phyloP scores from a whole-genome alignment of 2,329 filamentous ascomycete species.

The Calonectria pseudoreteaudii region DNA sequence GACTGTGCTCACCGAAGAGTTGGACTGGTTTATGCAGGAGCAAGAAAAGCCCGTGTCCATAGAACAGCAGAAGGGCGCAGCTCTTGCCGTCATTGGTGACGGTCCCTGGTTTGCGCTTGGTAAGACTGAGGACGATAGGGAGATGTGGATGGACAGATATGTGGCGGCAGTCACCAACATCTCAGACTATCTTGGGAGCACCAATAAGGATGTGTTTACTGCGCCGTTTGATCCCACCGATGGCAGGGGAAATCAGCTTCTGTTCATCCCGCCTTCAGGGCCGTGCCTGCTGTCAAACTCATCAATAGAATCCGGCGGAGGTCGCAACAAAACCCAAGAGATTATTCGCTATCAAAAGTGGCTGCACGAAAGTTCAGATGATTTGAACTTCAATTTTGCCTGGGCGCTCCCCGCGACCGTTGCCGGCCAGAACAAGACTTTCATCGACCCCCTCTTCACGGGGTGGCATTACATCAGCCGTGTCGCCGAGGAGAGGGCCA shows the following conservation, averaged over 20 bases:
- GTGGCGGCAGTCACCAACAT: conserved; percentile 32
- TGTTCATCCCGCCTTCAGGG: conserved; percentile 39
- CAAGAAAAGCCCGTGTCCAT: background rate
- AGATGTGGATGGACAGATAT: conserved; percentile 26
- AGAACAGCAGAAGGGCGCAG: background rate
- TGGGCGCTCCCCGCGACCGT: conserved; percentile 36
- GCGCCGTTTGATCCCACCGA: conserved; percentile 38
- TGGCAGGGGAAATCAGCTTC: conserved; percentile 42
- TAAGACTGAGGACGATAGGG: background rate
- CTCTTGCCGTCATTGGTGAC: background rate
- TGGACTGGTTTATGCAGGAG: background rate
- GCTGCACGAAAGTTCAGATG: conserved; percentile 24
- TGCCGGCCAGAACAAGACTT: conserved; percentile 30
- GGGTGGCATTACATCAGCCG: conserved; percentile 46
- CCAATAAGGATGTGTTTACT: conserved; percentile 27
- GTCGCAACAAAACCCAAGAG: background rate
- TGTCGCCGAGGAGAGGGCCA: conserved; percentile 48
- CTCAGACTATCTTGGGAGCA: conserved; percentile 31
- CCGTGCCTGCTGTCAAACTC: background rate
- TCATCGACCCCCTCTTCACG: conserved; percentile 34
- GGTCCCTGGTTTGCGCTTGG: background rate
- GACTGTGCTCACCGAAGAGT: background rate
- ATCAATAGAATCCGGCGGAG: background rate
- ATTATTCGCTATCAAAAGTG: conserved; percentile 32
- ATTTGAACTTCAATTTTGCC: conserved; percentile 31